Evolutionary conservation across 2,329 filamentous ascomycete genomes (phyloP), one percentile per base, ranked within the genome.

Genomic region (Claviceps africana): DNA sequence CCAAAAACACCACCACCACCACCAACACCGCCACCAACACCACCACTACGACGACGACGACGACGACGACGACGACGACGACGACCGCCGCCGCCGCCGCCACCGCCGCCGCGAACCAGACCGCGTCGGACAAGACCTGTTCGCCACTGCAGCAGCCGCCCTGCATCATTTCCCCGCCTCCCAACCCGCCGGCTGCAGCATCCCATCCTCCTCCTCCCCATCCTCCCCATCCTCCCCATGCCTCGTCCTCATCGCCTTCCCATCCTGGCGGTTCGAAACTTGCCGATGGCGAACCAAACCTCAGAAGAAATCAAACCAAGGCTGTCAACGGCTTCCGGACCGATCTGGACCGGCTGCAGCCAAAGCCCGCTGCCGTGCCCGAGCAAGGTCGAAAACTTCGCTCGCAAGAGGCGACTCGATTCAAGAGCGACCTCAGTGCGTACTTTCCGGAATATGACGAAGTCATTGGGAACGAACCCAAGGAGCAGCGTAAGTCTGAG

Each of bases 381-480:
- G 72, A 81, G 55, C 83, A 86, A 59, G 85, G 90, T 57, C 77
- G 78, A 62, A 91, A 88, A 64, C 72, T 96, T 65, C 81, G 91
- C 56, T 95, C 88, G 50, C 86, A 94, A 62, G 88, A 95, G 61
- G 86, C 85, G 11, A 84, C 84, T 50, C 78, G 88, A 59, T 84
- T 89, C 70, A 95, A 94, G 75, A 96, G 89, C 69, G 90, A 96
- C 64, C 76, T 97, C 55, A 84, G 89, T 39, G 79, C 82, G 47
- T 97, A 95, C 70, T 96, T 97, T 63, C 83, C 86, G 50, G 90
- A 94, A 62, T 97, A 95, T 67, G 90, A 96, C 68, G 88, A 95
- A 65, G 80, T 96, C 58, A 88, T 97, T 69, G 89, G 87, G 56
- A 87, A 94, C 64, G 83, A 88, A 56, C 80, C 83, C 40, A 85